A percentile compares a stretch with the other conserved stretches of the same genome.
Conservation (phyloP, 495 filamentous ascomycete genomes). For the Durotheca rogersii region DNA sequence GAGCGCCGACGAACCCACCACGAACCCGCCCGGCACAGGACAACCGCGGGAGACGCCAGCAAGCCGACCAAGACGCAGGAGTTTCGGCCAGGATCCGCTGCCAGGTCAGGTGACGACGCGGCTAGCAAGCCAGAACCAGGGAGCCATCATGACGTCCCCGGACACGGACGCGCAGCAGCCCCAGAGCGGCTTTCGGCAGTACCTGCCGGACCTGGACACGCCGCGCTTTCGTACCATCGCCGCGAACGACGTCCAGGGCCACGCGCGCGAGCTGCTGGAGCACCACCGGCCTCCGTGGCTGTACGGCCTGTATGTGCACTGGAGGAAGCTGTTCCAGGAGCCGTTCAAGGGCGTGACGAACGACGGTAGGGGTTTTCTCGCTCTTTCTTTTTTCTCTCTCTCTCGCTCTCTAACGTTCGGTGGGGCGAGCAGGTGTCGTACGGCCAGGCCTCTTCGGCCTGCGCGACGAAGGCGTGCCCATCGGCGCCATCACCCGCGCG, state of each 20-base stretch:
- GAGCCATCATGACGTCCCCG: slow-evolving; percentile 21
- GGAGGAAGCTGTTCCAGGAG: slow-evolving; percentile 63
- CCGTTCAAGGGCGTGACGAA: slow-evolving; percentile 71
- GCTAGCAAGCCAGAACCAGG: not conserved
- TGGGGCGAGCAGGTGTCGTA: slow-evolving; percentile 50
- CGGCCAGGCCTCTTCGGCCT: slow-evolving; percentile 57
- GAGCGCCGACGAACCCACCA: no score
- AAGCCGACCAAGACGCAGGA: no score
- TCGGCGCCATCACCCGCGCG: slow-evolving; percentile 53
- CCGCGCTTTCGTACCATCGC: slow-evolving; percentile 64
- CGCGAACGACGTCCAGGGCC: slow-evolving; percentile 63
- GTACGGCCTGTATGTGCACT: slow-evolving; percentile 64
- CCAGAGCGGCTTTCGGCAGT: slow-evolving; percentile 49
- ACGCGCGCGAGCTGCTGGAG: slow-evolving; percentile 61
- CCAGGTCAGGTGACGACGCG: not conserved
- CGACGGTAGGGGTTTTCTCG: slow-evolving; percentile 52
- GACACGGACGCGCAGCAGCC: slow-evolving; percentile 15
- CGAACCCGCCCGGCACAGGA: no score
- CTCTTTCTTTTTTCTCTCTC: not conserved
- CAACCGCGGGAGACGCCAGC: no score
- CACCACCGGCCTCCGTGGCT: slow-evolving; percentile 65
- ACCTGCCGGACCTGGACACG: slow-evolving; percentile 61
- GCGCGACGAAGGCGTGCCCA: slow-evolving; percentile 63
- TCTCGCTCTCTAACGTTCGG: no score
- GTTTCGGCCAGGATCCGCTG: no score